phyloP scores from a whole-genome alignment of 495 filamentous ascomycete genomes.

The Annulohypoxylon nitens region DNA sequence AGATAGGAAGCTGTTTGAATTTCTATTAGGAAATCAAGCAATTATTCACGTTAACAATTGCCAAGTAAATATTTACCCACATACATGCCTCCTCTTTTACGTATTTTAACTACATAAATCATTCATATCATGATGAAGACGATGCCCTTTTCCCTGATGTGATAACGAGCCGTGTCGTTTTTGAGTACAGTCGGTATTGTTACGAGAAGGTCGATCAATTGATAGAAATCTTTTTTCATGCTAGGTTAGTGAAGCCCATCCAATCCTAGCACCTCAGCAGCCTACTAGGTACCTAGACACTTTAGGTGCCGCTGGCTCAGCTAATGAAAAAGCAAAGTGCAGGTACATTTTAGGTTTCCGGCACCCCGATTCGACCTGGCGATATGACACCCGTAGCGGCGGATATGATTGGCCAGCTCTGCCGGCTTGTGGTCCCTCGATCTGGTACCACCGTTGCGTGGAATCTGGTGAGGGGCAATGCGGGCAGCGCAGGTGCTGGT shows the following conservation, averaged over 20 bases:
- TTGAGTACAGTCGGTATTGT: background rate
- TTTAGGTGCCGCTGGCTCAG: background rate
- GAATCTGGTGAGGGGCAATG: constrained; percentile 36
- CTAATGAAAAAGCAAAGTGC: constrained; percentile 5
- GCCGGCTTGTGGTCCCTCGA: constrained; percentile 35
- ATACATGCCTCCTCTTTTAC: constrained; percentile 5
- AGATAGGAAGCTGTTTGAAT: constrained; percentile 37
- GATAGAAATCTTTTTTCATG: background rate
- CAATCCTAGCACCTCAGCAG: no score
- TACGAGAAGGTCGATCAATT: background rate
- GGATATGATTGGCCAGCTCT: constrained; percentile 46
- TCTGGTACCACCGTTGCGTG: constrained; percentile 16
- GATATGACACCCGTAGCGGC: constrained; percentile 17
- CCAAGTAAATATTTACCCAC: constrained; percentile 15
- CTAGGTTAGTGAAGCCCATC: background rate
- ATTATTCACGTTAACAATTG: constrained; percentile 4
- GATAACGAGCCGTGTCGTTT: background rate
- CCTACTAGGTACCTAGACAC: background rate
- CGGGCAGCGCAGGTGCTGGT: constrained; percentile 2
- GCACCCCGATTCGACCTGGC: background rate
- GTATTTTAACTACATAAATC: background rate
- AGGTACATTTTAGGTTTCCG: constrained; percentile 11
- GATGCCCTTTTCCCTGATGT: background rate
- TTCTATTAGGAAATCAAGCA: constrained; percentile 16
- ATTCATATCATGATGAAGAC: background rate